These are phyloP conservation scores for Aspergillus fumigatus DNA, from an alignment of 2,329 filamentous ascomycete species.

Conservation along the genomic window DNA sequence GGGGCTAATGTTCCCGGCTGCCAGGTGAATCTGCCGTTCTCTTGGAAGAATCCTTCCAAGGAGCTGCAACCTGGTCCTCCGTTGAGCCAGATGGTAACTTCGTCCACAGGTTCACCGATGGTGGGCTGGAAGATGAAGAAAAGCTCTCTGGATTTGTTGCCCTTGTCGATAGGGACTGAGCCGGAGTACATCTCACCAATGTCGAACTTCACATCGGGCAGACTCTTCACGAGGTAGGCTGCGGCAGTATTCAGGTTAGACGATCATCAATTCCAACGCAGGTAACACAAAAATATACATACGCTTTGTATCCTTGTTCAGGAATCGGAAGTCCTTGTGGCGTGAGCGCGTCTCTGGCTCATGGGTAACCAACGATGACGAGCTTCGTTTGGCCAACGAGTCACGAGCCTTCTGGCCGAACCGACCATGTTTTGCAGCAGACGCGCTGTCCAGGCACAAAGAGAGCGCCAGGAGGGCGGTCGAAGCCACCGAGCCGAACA, in stretches of 20 bases:
- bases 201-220: slow-evolving; percentile 68
- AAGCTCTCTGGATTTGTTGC: slow-evolving; percentile 41
- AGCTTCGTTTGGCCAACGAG: slow-evolving; percentile 16
- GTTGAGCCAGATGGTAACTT: slow-evolving; percentile 45
- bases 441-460: slow-evolving; percentile 15
- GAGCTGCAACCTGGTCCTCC: slow-evolving; percentile 55
- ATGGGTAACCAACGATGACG: slow-evolving; percentile 7
- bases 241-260: neutral
- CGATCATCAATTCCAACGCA: neutral
- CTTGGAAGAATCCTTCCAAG: slow-evolving; percentile 66
- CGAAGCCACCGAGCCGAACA: slow-evolving; percentile 21
- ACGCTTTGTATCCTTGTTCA: slow-evolving; percentile 24
- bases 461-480: slow-evolving; percentile 20
- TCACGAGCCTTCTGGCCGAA: slow-evolving; percentile 22
- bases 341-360: slow-evolving; percentile 8
- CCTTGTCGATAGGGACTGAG: slow-evolving; percentile 50
- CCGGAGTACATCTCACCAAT: slow-evolving; percentile 51
- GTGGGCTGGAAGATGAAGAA: slow-evolving; percentile 49
- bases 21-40: slow-evolving; percentile 72
- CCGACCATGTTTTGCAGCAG: slow-evolving; percentile 21
- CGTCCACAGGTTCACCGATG: slow-evolving; percentile 41
- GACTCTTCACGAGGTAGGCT: slow-evolving; percentile 61
- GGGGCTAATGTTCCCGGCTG: slow-evolving; percentile 65
- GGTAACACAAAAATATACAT: slow-evolving; percentile 3
- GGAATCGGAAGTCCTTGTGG: slow-evolving; percentile 22